Base-by-base conservation (phyloP, 2,329 filamentous ascomycete species). In the Aspergillus sp. region DNA sequence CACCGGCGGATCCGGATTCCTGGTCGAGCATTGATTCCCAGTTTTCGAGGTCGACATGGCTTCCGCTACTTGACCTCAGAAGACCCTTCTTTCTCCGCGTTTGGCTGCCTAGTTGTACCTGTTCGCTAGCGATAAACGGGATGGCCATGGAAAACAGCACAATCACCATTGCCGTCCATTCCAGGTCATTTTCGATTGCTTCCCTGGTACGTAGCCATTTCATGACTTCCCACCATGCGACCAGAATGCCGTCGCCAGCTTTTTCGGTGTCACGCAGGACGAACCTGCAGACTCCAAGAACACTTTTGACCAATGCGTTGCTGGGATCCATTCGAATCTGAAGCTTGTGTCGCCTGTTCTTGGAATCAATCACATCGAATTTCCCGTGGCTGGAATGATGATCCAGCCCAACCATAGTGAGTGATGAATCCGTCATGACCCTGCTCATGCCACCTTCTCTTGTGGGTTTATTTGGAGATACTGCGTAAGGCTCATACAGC, bases 201-300 rank as follows among this genome's bases (percentile, higher is more conserved):
- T 68, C 63, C 35, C 69, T 68, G 8, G 58, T 42, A 24, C 63
- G 61, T 25, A 84, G 63, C 82, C 82, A 89, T 40, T 76, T 74
- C 58, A 82, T 72, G 13, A 75, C 69, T 50, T 84, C 78, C 72
- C 82, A 82, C 80, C 82, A 88, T 2, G 72, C 75, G 7, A 78
- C 69, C 35, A 83, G 61, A 7, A 86, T 60, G 15, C 66, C 65
- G 66, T 82, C 61, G 66, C 79, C 39, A 61, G 74, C 58, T 36
- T 60, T 58, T 25, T 72, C 66, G 1, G 68, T 64, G 13, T 74
- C 64, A 5, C 75, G 74, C 16, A 86, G 54, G 20, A 82, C 69
- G 41, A 79, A 77, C 36, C 72, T 72, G 49, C 80, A 80, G 11
- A 75, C 62, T 19, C 73, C 66, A 6, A 88, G 60, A 6, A 78